Evolutionary conservation across 2,329 filamentous ascomycete genomes (phyloP).

Genomic region (Sarocladium oryzae): DNA sequence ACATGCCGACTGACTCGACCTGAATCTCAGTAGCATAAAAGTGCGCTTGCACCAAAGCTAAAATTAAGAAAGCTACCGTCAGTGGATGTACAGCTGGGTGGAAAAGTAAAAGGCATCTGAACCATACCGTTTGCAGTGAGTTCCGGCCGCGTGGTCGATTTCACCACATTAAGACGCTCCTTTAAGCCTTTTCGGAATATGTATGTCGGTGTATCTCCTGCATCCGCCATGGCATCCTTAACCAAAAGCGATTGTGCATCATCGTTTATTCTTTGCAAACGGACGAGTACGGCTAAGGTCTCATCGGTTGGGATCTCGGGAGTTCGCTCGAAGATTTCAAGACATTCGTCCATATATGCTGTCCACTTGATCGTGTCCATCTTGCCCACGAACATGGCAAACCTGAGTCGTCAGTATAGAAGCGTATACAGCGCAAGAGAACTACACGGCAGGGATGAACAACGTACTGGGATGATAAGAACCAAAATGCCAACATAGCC

Average conservation of each 20-base stretch:
- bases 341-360: constrained; percentile 50
- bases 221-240: constrained; percentile 21
- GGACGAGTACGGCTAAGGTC: constrained; percentile 32
- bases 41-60: constrained; percentile 25
- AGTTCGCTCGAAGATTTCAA: constrained; percentile 37
- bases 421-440: not conserved
- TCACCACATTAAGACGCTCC: constrained; percentile 21
- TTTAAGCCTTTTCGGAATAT: constrained; percentile 26
- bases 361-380: constrained; percentile 51
- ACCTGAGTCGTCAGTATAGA: constrained; percentile 16
- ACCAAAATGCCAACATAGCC: constrained; percentile 41
- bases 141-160: constrained; percentile 16
- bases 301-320: constrained; percentile 43
- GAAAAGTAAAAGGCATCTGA: not conserved
- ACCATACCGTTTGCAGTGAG: constrained; percentile 23
- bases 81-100: constrained; percentile 11
- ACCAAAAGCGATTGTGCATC: constrained; percentile 27
- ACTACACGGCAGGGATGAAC: too few species aligned
- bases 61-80: too few species aligned
- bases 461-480: constrained; percentile 29
- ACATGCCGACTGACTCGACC: constrained; percentile 26
- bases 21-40: constrained; percentile 24
- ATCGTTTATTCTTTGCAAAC: constrained; percentile 34
- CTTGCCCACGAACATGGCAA: constrained; percentile 34
- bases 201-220: constrained; percentile 22